phyloP scores from a whole-genome alignment of 441 rosid species.

The Syzygium malaccense region DNA sequence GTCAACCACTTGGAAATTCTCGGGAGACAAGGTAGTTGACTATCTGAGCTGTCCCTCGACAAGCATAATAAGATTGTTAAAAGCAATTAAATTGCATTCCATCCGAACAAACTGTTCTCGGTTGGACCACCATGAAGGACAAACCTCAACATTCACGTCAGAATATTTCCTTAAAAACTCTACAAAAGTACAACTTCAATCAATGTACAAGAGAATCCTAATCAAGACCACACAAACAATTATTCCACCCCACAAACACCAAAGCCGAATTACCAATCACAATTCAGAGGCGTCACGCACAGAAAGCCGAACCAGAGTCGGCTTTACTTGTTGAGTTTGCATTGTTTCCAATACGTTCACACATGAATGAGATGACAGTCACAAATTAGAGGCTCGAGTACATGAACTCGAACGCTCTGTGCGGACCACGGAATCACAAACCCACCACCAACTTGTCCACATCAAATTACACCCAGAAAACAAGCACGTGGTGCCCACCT shows the following conservation, averaged over 20 bases:
- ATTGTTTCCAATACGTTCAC: not conserved
- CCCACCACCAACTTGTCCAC: not conserved
- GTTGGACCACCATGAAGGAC: not conserved
- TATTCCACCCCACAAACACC: not conserved
- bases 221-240: not conserved
- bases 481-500: not conserved
- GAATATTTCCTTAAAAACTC: not conserved
- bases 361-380: not conserved
- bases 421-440: not conserved
- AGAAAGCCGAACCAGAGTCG: not conserved
- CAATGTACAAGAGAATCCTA: not conserved
- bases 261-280: not conserved
- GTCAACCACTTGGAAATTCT: not conserved
- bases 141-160: not conserved
- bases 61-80: not conserved
- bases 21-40: not conserved
- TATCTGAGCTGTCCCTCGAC: not conserved
- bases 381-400: not conserved
- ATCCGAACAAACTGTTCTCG: not conserved
- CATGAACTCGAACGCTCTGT: not conserved
- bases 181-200: not conserved
- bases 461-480: not conserved
- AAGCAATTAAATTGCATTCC: not conserved
- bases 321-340: not conserved
- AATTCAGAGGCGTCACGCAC: not conserved